Percentiles rank a stretch among this genome's conserved stretches.
These are phyloP conservation scores for Schwanniomyces sp. DNA, from an alignment of 805 yeast species.

Conservation along the genomic window DNA sequence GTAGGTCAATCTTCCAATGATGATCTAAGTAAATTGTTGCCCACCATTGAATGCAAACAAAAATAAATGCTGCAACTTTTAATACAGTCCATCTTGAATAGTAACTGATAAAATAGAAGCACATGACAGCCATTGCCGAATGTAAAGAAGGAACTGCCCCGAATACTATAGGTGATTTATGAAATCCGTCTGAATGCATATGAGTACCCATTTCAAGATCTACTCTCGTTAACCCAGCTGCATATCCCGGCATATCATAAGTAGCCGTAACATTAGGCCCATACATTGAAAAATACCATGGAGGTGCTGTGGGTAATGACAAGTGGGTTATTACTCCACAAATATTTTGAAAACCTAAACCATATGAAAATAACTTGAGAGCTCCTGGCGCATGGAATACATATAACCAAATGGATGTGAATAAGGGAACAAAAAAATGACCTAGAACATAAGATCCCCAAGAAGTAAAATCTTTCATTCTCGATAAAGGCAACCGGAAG, in stretches of 20 bases:
- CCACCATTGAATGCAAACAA: slow-evolving; percentile 68
- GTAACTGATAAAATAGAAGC: slow-evolving; percentile 43
- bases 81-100: slow-evolving; percentile 36
- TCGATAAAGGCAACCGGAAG: slow-evolving; percentile 42
- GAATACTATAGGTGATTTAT: slow-evolving; percentile 66
- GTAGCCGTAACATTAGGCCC: slow-evolving; percentile 57
- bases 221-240: slow-evolving; percentile 69
- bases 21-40: slow-evolving; percentile 72
- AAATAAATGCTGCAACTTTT: slow-evolving; percentile 37
- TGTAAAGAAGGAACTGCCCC: slow-evolving; percentile 66
- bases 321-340: slow-evolving; percentile 62
- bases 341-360: slow-evolving; percentile 60
- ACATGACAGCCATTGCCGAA: slow-evolving; percentile 61
- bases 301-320: slow-evolving; percentile 69
- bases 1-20: slow-evolving; percentile 65
- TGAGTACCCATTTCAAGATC: slow-evolving; percentile 64
- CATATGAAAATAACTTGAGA: slow-evolving; percentile 49
- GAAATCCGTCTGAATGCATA: slow-evolving; percentile 60
- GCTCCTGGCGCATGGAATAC: slow-evolving; percentile 70
- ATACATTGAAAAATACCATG: slow-evolving; percentile 66
- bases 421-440: slow-evolving; percentile 60
- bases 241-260: slow-evolving; percentile 62
- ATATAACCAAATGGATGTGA: slow-evolving; percentile 62
- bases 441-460: slow-evolving; percentile 64
- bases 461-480: slow-evolving; percentile 52